These are phyloP conservation scores for Yamadazyma triangularis DNA, from an alignment of 1,139 yeast genomes.

Conservation along the genomic window DNA sequence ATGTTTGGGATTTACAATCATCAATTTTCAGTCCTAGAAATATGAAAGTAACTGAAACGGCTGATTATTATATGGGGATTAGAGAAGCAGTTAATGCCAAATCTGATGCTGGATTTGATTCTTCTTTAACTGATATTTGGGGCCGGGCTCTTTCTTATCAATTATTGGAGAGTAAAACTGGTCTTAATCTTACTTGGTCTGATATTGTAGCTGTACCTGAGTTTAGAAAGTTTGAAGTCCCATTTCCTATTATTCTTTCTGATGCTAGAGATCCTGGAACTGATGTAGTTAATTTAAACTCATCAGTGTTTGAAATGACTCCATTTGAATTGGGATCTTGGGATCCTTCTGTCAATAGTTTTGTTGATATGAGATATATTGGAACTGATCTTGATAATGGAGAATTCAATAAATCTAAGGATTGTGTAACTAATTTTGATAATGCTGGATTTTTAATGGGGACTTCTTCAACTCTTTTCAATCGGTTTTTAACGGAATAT, in stretches of 20 bases:
- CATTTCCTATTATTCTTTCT: conserved; percentile 38
- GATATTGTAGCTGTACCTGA: conserved; percentile 22
- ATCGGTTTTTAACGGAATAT: conserved; percentile 25
- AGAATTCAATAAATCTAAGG: conserved; percentile 16
- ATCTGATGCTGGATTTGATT: conserved; percentile 30
- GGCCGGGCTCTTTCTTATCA: conserved; percentile 39
- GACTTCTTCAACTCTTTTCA: conserved; percentile 42
- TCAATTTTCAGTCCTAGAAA: conserved; percentile 40
- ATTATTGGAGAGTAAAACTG: conserved; percentile 26
- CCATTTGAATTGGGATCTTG: conserved; percentile 45
- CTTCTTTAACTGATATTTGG: conserved; percentile 42
- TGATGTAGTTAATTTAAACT: conserved; percentile 28
- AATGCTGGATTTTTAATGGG: conserved; percentile 45
- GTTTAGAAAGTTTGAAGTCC: conserved; percentile 34
- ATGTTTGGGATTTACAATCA: conserved; percentile 38
- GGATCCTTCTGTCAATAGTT: conserved; percentile 35
- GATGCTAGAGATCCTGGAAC: conserved; percentile 38
- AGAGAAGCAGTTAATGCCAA: conserved; percentile 27
- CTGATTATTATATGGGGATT: conserved; percentile 28
- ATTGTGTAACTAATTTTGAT: conserved; percentile 34
- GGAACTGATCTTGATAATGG: conserved; percentile 33
- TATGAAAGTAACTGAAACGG: conserved; percentile 28
- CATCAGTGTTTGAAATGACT: conserved; percentile 37
- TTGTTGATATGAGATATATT: conserved; percentile 28
- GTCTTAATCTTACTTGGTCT: conserved; percentile 37